Base-by-base conservation (phyloP, 345 rosid genomes). In the Gossypium bickii region DNA sequence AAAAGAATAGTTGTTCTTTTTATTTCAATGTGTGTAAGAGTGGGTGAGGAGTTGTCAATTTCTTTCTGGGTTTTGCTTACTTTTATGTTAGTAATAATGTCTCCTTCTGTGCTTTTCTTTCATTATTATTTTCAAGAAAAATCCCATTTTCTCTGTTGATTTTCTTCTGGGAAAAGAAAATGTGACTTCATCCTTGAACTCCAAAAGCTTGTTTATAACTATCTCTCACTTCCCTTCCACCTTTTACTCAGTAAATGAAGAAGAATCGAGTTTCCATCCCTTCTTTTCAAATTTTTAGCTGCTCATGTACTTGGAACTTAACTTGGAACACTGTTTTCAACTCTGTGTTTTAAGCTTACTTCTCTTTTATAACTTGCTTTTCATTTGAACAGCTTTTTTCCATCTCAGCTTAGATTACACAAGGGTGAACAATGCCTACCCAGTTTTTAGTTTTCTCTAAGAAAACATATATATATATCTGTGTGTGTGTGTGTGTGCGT, bases 91-190 rank as follows among this genome's bases (percentile, higher is more conserved):
- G 18, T 24, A 25, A 67, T 48, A 11, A 67, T 15, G 71, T 15
- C 57, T 47, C 62, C 44, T 56, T 5, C 27, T 65, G 27, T 43
- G 27, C 1, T 65, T 65, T n/a, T 65, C 12, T 58, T 45, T 45
- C 12, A 8, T 58, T 58, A 58, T 58, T 58, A 8, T 63, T 51
- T 69, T 34, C 38, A 7, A 17, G 55, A 12, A 29, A 51, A 67
- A 51, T 16, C 59, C 4, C 60, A 69, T 16, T 52, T 69, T 29
- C 45, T 51, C 47, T 51, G 22, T 27, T 49, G 15, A 10, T 69
- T 69, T 69, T 27, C 44, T 69, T 69, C 25, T 29, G 13, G 73
- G 73, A 27, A 69, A 51, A 69, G 73, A 69, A 69, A 69, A 51
- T 52, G 45, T 51, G 24, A 62, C 77, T 20, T 22, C 70, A 49